Conservation (phyloP, 2,329 filamentous ascomycete species). For the Talaromyces sp. region DNA sequence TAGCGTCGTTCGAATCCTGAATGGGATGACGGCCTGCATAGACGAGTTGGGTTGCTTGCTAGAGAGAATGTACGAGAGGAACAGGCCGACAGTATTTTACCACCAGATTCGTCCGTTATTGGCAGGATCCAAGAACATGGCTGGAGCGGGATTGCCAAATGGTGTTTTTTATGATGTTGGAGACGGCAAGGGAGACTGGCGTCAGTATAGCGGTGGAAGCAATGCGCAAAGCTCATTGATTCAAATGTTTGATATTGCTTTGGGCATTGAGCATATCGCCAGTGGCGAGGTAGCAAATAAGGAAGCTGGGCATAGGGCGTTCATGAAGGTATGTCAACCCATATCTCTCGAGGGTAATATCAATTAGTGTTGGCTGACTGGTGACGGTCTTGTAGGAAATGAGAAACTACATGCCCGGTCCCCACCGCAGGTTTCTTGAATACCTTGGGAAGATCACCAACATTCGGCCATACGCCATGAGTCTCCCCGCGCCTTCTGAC, state of each 20-base stretch:
- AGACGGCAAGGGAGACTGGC: slow-evolving; percentile 45
- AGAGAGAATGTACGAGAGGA: slow-evolving; percentile 50
- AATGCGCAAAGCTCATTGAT: slow-evolving; percentile 54
- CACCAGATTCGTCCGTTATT: slow-evolving; percentile 49
- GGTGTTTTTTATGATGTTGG: slow-evolving; percentile 52
- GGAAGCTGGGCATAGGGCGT: slow-evolving; percentile 23
- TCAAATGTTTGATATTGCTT: slow-evolving; percentile 51
- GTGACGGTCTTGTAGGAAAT: slow-evolving; percentile 38
- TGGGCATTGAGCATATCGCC: slow-evolving; percentile 46
- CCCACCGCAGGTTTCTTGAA: slow-evolving; percentile 48
- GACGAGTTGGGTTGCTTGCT: slow-evolving; percentile 39
- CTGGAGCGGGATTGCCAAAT: slow-evolving; percentile 44
- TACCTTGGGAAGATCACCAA: slow-evolving; percentile 43
- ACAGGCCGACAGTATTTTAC: slow-evolving; percentile 47
- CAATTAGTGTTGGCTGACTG: background rate
- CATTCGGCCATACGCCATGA: slow-evolving; percentile 42
- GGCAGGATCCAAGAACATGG: slow-evolving; percentile 53
- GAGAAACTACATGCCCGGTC: slow-evolving; percentile 52
- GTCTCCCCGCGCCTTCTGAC: slow-evolving; percentile 25
- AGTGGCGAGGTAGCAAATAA: slow-evolving; percentile 29
- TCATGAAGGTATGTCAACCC: slow-evolving; percentile 20
- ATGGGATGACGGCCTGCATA: slow-evolving; percentile 38
- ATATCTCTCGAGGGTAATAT: background rate
- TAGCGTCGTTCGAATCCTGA: slow-evolving; percentile 36
- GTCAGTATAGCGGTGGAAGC: slow-evolving; percentile 50